Evolutionary conservation across 768 basidiomycete species (phyloP).

Genomic region (Lactarius evosmus): DNA sequence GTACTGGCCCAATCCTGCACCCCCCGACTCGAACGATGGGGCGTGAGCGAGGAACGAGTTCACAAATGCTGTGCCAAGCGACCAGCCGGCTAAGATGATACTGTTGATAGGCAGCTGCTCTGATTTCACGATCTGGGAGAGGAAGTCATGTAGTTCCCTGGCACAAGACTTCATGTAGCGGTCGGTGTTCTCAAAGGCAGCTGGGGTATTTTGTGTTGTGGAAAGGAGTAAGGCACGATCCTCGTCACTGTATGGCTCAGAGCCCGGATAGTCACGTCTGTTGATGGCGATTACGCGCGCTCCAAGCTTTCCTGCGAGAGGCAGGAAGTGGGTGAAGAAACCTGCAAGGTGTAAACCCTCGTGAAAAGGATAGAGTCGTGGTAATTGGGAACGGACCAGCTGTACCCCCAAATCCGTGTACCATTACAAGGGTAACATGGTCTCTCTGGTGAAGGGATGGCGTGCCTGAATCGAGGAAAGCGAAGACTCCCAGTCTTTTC

Average conservation of each 20-base stretch:
- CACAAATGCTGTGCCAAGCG: neutral
- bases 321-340: neutral
- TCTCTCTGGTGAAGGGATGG: neutral
- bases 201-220: neutral
- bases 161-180: neutral
- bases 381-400: neutral
- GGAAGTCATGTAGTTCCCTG: neutral
- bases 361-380: neutral
- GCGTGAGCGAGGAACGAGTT: neutral
- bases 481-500: neutral
- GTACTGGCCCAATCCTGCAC: neutral
- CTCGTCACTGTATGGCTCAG: neutral
- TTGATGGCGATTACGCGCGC: neutral
- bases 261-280: conserved; percentile 3
- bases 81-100: neutral
- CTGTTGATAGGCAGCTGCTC: neutral
- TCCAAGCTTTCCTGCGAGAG: neutral
- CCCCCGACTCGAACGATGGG: neutral
- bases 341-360: neutral
- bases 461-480: neutral
- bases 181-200: neutral
- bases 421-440: neutral
- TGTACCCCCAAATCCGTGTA: neutral
- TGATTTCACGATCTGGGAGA: neutral
- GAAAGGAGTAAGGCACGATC: neutral